These are phyloP conservation scores for Leucocoprinus leucothites DNA, from an alignment of 768 basidiomycete genomes.

Conservation along the genomic window DNA sequence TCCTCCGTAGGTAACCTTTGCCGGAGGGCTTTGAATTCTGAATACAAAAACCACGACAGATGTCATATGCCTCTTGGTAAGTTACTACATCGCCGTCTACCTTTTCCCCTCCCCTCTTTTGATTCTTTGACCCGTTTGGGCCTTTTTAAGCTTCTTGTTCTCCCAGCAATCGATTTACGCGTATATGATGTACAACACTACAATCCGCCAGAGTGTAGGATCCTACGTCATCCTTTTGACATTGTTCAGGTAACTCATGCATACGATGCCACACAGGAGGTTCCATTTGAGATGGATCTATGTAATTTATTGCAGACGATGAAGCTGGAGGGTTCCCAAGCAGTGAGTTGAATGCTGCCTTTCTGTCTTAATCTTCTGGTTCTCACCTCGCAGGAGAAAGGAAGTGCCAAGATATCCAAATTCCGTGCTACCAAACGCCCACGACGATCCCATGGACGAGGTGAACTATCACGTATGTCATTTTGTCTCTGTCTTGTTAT, in stretches of 20 bases:
- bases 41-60: constrained; percentile 5
- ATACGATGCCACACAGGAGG: neutral
- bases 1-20: neutral
- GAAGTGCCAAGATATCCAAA: constrained; percentile 25
- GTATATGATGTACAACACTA: neutral
- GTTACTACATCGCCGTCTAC: neutral
- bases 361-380: neutral
- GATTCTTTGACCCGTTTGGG: neutral
- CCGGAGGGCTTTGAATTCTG: neutral
- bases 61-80: neutral
- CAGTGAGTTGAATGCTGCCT: constrained; percentile 20
- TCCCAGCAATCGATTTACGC: neutral
- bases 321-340: constrained; percentile 37
- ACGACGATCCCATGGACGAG: constrained; percentile 47
- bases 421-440: constrained; percentile 22
- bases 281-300: constrained; percentile 40
- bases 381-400: constrained; percentile 38
- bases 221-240: neutral
- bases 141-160: neutral
- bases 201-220: neutral
- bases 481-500: neutral
- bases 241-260: neutral
- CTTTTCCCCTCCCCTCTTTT: neutral
- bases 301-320: constrained; percentile 51
- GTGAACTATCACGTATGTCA: constrained; percentile 38